Conservation (phyloP, 2,329 filamentous ascomycete genomes). For the Intubia oerlemansii region DNA sequence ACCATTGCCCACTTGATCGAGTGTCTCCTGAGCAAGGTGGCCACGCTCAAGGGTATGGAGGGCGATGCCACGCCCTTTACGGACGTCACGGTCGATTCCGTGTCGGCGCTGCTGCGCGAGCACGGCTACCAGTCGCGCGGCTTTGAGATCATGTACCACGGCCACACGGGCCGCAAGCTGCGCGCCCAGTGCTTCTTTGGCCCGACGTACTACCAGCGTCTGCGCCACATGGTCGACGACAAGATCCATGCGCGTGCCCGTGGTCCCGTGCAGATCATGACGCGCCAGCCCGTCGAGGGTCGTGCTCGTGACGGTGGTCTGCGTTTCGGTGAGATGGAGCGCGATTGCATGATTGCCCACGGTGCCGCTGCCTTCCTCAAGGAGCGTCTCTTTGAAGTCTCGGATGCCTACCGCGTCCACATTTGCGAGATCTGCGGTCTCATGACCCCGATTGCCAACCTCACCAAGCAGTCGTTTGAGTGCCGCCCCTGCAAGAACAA, state of each 20-base stretch:
- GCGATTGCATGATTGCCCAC: slow-evolving; percentile 99
- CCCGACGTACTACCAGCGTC: slow-evolving; percentile 94
- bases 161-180: slow-evolving; percentile 86
- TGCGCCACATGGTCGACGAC: slow-evolving; percentile 98
- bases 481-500: slow-evolving; percentile 98
- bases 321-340: slow-evolving; percentile 99
- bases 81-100: slow-evolving; percentile 85
- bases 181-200: slow-evolving; percentile 91
- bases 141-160: slow-evolving; percentile 98
- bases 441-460: slow-evolving; percentile 97
- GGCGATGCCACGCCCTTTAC: slow-evolving; percentile 97
- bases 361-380: slow-evolving; percentile 93
- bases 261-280: slow-evolving; percentile 92
- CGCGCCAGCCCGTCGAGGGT: slow-evolving; percentile 92
- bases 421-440: slow-evolving; percentile 96
- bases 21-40: slow-evolving; percentile 91
- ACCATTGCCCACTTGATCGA: slow-evolving; percentile 99
- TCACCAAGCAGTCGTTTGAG: slow-evolving; percentile 90
- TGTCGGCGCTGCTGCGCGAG: slow-evolving; percentile 67
- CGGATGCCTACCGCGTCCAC: slow-evolving; percentile 92
- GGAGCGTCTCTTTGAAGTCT: slow-evolving; percentile 91
- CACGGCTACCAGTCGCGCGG: slow-evolving; percentile 93
- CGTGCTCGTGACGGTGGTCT: slow-evolving; percentile 93
- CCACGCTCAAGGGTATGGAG: slow-evolving; percentile 79
- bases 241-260: slow-evolving; percentile 99